phyloP scores from a whole-genome alignment of 768 basidiomycete genomes.

The Tremella yokohamensis region DNA sequence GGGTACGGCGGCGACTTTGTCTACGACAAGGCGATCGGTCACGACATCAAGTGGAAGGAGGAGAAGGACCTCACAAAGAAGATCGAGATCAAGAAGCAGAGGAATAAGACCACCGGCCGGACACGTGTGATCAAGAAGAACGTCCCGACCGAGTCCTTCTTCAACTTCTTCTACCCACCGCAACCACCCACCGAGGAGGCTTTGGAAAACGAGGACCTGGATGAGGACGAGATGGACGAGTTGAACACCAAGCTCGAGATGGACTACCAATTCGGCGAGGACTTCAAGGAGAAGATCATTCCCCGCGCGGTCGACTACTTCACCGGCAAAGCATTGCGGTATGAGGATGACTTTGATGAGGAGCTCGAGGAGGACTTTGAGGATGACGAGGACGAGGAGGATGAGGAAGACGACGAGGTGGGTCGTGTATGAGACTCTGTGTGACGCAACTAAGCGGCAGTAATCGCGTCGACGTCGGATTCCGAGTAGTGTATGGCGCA shows the following conservation, averaged over 20 bases:
- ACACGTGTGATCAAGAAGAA: conserved; percentile 65
- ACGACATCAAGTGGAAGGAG: conserved; percentile 93
- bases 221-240: conserved; percentile 76
- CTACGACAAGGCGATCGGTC: conserved; percentile 89
- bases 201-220: conserved; percentile 68
- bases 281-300: conserved; percentile 96
- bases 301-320: conserved; percentile 96
- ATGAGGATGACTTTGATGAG: conserved; percentile 55
- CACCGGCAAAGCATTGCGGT: conserved; percentile 90
- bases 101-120: conserved; percentile 76
- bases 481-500: conserved; percentile 1
- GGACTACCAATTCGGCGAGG: conserved; percentile 97
- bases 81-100: conserved; percentile 97
- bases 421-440: conserved; percentile 7
- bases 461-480: not conserved
- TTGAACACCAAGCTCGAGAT: conserved; percentile 90
- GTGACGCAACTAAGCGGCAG: not conserved
- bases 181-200: conserved; percentile 65
- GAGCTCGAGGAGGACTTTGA: conserved; percentile 36
- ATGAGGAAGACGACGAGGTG: conserved; percentile 53
- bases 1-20: conserved; percentile 96
- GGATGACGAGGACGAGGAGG: conserved; percentile 44
- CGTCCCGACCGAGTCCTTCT: conserved; percentile 89
- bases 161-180: conserved; percentile 95
- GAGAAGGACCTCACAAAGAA: conserved; percentile 97